Evolutionary conservation across 2,329 filamentous ascomycete species (phyloP), one percentile per base, ranked within the genome.

Genomic region (Neopestalotiopsis rosae): DNA sequence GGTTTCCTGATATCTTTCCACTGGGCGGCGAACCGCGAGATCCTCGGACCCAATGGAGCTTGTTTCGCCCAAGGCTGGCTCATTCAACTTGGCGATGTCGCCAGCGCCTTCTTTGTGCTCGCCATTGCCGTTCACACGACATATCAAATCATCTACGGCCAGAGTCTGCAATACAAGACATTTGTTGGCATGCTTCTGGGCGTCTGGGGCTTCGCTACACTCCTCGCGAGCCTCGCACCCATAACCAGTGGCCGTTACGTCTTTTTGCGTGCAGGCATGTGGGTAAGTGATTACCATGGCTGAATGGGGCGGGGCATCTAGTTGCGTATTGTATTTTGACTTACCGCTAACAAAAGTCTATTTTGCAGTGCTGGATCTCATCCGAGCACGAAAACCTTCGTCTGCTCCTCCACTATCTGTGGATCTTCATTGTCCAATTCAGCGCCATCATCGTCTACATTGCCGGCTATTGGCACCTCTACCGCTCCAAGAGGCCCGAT

Each of bases 31-130:
- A 69, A 81, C 61, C 79, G 84, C 65, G 77, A 78, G 2, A 82
- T 89, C 32, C 74, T 83, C 13, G 83, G 86, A 2, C 81, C 82
- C 0, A 81, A 81, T 4, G 73, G 76, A 3, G 77, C 83, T 30
- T 89, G 87, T 75, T 87, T 86, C 73, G 82, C 82, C 3, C 87
- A 89, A 76, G 87, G 85, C 56, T 88, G 84, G 76, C 79, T 88
- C n/a, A 81, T 88, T 17, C 85, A 86, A 59, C 83, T 85, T 4
- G 87, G 87, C 59, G 86, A 88, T 73, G 73, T 88, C 32, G 80
- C 83, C 13, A 86, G 83, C 61, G 86, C 85, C 12, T 81, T 88
- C 64, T 89, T 85, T 80, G 85, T 87, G 61, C 81, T 88, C 34
- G 76, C 80, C 1, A 88, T 89, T 69, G 87, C 85, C 12, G 66